These are phyloP conservation scores for Athelia psychrophila DNA, from an alignment of 1,284 basidiomycete species.

Conservation along the genomic window DNA sequence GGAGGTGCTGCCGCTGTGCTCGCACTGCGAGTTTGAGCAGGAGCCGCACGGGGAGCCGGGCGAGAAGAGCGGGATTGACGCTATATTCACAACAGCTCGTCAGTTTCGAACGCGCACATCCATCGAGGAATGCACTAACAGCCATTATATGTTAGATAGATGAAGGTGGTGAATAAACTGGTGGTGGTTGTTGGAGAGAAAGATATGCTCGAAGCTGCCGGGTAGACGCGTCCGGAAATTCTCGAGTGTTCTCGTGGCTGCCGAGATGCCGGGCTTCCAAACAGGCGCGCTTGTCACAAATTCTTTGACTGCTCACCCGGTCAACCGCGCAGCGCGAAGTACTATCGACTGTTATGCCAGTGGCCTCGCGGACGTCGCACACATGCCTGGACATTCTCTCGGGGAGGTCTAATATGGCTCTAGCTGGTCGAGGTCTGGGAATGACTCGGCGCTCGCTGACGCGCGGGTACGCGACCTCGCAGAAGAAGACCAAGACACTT, in stretches of 20 bases:
- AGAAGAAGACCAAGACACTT: no score
- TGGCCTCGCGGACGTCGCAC: no score
- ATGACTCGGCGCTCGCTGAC: no score
- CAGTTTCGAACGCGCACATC: not conserved
- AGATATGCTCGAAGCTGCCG: not conserved
- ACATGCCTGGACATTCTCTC: no score
- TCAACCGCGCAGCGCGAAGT: no score
- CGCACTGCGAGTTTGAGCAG: slow-evolving; percentile 39
- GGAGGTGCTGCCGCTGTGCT: slow-evolving; percentile 40
- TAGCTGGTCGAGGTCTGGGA: no score
- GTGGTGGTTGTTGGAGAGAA: not conserved
- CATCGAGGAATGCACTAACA: not conserved
- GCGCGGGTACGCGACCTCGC: no score
- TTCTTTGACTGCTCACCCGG: no score
- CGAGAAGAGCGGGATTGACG: slow-evolving; percentile 56
- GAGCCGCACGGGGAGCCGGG: slow-evolving; percentile 50
- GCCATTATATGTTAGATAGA: not conserved
- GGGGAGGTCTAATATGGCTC: no score
- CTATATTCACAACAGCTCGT: not conserved
- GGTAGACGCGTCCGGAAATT: not conserved
- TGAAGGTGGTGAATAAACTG: not conserved
- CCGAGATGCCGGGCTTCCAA: not conserved
- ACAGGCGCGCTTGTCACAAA: no score
- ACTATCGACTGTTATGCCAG: no score
- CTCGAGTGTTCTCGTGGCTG: not conserved